A percentile compares a stretch with the other conserved stretches of the same genome.
These are phyloP conservation scores for Secale cereale DNA, from an alignment of 176 grass and related monocot species.

Conservation along the genomic window DNA sequence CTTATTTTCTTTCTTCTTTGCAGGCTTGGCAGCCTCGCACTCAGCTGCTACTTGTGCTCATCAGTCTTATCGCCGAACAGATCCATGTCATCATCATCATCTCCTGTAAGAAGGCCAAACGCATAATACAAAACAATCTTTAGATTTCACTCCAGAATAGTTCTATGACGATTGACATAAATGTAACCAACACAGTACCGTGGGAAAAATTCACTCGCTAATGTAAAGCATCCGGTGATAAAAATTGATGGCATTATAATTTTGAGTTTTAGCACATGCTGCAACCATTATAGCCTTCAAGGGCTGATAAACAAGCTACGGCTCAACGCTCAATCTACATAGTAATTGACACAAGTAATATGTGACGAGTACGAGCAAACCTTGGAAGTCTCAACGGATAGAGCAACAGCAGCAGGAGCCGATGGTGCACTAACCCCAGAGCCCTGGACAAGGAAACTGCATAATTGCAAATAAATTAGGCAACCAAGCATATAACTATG, in stretches of 20 bases:
- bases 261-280: neutral
- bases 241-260: neutral
- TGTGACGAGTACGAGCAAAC: constrained; percentile 10
- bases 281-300: neutral
- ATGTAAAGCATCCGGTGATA: neutral
- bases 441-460: constrained; percentile 68
- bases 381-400: constrained; percentile 44
- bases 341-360: neutral
- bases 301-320: neutral
- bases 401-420: constrained; percentile 28
- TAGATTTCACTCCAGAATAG: neutral
- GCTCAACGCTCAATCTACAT: neutral
- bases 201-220: neutral
- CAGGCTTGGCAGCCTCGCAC: constrained; percentile 54
- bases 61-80: constrained; percentile 67
- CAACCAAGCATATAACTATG: too few species aligned
- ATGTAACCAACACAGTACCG: neutral
- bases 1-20: constrained; percentile 88
- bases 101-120: neutral
- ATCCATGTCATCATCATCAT: constrained; percentile 58
- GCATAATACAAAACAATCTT: neutral
- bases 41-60: constrained; percentile 45
- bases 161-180: neutral
- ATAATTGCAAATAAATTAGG: neutral
- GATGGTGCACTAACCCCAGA: constrained; percentile 45